phyloP scores from a whole-genome alignment of 148 eudicot genomes.

The Camellia sinensis region DNA sequence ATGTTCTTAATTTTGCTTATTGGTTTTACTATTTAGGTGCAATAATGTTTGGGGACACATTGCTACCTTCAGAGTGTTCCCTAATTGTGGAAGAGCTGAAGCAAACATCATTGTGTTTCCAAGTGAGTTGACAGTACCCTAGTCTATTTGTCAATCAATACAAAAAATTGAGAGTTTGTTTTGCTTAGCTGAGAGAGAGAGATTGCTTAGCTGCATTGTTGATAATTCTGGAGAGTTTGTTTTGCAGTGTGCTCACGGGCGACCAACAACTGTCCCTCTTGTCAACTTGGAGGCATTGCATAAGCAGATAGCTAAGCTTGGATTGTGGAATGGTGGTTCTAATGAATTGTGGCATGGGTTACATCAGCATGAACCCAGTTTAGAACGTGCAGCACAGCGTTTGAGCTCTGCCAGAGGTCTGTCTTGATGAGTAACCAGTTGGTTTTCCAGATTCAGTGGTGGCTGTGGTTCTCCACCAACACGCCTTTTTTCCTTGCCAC shows the following conservation, averaged over 20 bases:
- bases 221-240: constrained; percentile 17
- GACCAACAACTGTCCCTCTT: constrained; percentile 70
- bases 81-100: constrained; percentile 93
- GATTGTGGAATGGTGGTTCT: constrained; percentile 27
- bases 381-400: constrained; percentile 16
- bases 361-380: constrained; percentile 3
- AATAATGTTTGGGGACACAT: constrained; percentile 91
- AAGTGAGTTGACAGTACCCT: constrained; percentile 44
- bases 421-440: neutral
- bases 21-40: constrained; percentile 53
- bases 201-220: neutral
- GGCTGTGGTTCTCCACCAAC: neutral
- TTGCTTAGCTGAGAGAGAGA: too few relatives aligned
- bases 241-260: constrained; percentile 96
- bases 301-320: constrained; percentile 53
- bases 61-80: constrained; percentile 92
- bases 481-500: neutral
- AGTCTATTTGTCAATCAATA: neutral
- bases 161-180: too few relatives aligned
- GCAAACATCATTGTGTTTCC: constrained; percentile 82
- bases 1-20: constrained; percentile 2
- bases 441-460: neutral
- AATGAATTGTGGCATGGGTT: constrained; percentile 59
- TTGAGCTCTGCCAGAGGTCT: constrained; percentile 59
- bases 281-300: constrained; percentile 57